Evolutionary conservation across 805 yeast genomes (phyloP), one percentile per base, ranked within the genome.

Genomic region (Priceomyces medius): DNA sequence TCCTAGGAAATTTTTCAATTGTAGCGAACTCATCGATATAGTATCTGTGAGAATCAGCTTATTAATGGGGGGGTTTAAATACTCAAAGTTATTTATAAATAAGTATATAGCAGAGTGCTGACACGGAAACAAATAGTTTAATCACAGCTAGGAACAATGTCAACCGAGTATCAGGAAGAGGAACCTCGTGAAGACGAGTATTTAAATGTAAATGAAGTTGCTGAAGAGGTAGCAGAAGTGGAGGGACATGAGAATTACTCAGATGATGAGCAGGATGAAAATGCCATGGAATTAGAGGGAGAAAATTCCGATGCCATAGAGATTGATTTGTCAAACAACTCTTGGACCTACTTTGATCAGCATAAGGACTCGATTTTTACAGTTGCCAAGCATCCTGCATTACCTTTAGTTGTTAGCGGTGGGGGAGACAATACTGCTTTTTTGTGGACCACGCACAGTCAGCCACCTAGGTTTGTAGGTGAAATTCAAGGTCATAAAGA

Each of bases 381-480:
- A 10, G 73, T 93, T n/a, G 79, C 86, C 37, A 68, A 81, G 5
- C 97, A 93, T 60, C 97, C 97, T 29, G 73, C 73, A 5, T 71
- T 89, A 45, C 97, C 97, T 13, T 63, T 84, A 61, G 93, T 87
- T 7, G 84, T 83, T n/a, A 77, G 91, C 17, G 99, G 99, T 21
- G 98, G 97, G 31, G 98, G 96, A 44, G 99, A 93, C 62, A 83
- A 91, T 61, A 71, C 79, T 19, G 97, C 90, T 1, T 87, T 80
- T 59, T 59, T 93, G 54, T 93, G 98, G 98, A 88, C 97, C 3
- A 83, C 95, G 1, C 95, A 88, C 62, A 74, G 88, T 2, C 81
- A 79, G 45, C 96, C 96, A 23, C 88, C 97, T 8, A 79, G 82
- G 47, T 73, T 85, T 43, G 90, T 88, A 2, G 81, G 85, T 29